Conservation (phyloP, 2,329 filamentous ascomycete species). For the Chrysosporium keratinophilum region DNA sequence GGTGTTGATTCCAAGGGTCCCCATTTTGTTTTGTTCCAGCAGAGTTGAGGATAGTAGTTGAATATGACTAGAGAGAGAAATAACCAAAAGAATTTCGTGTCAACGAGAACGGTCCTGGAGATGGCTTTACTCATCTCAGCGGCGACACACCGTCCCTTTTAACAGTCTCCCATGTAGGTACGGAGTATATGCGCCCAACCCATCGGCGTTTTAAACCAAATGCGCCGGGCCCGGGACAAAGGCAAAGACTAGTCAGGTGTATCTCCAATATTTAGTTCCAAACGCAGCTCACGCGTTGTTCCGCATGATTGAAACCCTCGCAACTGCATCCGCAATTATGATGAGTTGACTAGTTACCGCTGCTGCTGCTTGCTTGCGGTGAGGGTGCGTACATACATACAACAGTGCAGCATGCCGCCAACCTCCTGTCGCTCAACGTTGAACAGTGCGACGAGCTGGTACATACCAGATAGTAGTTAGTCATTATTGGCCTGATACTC, state of each 20-base stretch:
- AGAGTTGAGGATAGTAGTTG: neutral
- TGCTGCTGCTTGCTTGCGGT: no score
- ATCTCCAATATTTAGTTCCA: no score
- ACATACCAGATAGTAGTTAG: no score
- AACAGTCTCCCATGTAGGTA: neutral
- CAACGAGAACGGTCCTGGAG: neutral
- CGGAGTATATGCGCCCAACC: neutral
- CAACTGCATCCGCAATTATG: neutral
- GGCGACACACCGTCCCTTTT: neutral
- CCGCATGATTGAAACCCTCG: constrained; percentile 1
- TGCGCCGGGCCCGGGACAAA: constrained; percentile 1
- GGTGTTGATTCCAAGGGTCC: neutral
- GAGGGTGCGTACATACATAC: no score
- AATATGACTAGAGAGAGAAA: neutral
- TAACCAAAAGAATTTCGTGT: neutral
- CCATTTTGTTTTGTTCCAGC: neutral
- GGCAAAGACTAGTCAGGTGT: neutral
- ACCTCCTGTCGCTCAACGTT: no score
- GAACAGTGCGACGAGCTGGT: no score
- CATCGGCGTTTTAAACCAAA: constrained; percentile 10
- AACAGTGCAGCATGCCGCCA: no score
- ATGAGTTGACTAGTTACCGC: neutral
- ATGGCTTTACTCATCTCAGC: neutral
- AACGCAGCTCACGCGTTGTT: neutral
- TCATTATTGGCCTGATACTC: no score